phyloP scores from a whole-genome alignment of 1,284 basidiomycete species.

The Meripilus lineatus region DNA sequence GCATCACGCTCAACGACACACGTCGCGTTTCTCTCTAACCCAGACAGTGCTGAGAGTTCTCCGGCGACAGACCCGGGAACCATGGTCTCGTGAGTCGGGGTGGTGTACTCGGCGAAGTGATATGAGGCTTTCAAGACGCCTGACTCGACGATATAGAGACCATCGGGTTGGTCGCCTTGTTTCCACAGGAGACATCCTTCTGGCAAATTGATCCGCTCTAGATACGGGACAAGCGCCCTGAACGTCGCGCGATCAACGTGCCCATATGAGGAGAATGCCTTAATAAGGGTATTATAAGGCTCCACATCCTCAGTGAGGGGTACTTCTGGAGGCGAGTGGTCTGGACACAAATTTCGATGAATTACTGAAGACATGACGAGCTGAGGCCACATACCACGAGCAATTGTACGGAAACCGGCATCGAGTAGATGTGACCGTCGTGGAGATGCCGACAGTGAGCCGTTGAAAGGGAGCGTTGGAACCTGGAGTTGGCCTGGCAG shows the following conservation, averaged over 20 bases:
- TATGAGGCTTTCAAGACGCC: constrained; percentile 83
- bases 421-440: constrained; percentile 70
- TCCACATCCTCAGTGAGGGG: constrained; percentile 31
- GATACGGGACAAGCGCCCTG: constrained; percentile 63
- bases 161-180: constrained; percentile 73
- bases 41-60: constrained; percentile 79
- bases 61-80: constrained; percentile 89
- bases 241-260: constrained; percentile 45
- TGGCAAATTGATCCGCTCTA: constrained; percentile 56
- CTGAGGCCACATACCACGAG: constrained; percentile 42
- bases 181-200: constrained; percentile 72
- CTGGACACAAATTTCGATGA: too few relatives aligned
- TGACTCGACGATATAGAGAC: constrained; percentile 81
- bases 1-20: constrained; percentile 76
- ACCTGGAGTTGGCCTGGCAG: too few relatives aligned
- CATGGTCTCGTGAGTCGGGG: constrained; percentile 81
- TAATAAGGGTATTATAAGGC: constrained; percentile 64
- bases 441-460: constrained; percentile 70
- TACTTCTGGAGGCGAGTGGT: constrained; percentile 20
- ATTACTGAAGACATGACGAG: too few relatives aligned
- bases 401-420: constrained; percentile 71
- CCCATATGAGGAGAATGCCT: constrained; percentile 71
- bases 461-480: constrained; percentile 46
- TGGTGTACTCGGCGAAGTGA: constrained; percentile 63
- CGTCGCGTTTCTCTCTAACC: constrained; percentile 77